Evolutionary conservation across 768 basidiomycete species (phyloP).

Genomic region (Lactarius sanguifluus): DNA sequence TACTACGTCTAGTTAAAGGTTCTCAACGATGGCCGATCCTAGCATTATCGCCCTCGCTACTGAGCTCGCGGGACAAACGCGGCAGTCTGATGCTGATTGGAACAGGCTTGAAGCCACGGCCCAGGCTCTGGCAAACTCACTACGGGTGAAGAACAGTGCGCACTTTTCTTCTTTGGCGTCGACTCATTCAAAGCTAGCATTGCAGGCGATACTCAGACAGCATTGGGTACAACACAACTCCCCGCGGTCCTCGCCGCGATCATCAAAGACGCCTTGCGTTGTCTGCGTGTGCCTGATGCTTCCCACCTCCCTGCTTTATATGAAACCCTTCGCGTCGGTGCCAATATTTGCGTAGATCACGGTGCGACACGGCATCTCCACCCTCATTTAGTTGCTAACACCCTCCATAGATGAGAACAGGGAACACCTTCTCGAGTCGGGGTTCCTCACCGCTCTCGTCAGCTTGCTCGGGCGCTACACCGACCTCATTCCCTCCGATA

Average conservation of each 20-base stretch:
- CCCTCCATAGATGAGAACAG: conserved; percentile 66
- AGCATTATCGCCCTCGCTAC: conserved; percentile 20
- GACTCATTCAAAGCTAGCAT: background rate
- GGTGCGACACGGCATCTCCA: conserved; percentile 42
- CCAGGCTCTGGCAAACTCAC: conserved; percentile 24
- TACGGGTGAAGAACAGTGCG: conserved; percentile 25
- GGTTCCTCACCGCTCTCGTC: conserved; percentile 65
- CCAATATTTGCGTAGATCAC: conserved; percentile 85
- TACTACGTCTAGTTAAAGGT: background rate
- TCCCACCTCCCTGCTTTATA: conserved; percentile 52
- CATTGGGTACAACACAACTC: conserved; percentile 62
- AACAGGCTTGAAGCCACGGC: conserved; percentile 22
- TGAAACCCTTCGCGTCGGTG: conserved; percentile 74
- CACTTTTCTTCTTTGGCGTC: background rate
- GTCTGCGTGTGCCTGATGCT: conserved; percentile 45
- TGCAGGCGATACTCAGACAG: conserved; percentile 68
- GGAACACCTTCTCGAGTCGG: conserved; percentile 64
- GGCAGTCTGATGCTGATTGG: conserved; percentile 26
- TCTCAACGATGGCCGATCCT: conserved; percentile 23
- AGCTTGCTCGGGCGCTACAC: conserved; percentile 67
- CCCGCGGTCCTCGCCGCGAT: conserved; percentile 66
- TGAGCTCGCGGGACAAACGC: conserved; percentile 22
- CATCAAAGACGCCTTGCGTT: conserved; percentile 54
- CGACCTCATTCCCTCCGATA: conserved; percentile 43
- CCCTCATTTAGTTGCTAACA: conserved; percentile 14